Percentiles rank a stretch among this genome's conserved stretches.
phyloP scores from a whole-genome alignment of 2,329 filamentous ascomycete species.

The Dothidotthia symphoricarpi region DNA sequence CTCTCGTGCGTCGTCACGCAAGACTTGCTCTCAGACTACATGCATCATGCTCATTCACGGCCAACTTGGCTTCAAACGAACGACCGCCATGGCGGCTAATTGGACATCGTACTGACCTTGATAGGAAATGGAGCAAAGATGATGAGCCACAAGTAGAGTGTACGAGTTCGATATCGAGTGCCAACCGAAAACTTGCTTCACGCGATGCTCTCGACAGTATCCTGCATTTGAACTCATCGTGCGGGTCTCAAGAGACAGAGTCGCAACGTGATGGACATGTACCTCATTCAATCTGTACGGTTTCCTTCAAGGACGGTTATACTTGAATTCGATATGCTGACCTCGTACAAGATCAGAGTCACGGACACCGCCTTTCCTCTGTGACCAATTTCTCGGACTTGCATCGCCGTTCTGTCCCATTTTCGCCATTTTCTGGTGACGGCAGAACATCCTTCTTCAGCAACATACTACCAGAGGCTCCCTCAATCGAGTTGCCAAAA shows the following conservation, averaged over 20 bases:
- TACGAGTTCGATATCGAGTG: constrained; percentile 19
- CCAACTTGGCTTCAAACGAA: constrained; percentile 6
- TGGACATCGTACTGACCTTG: constrained; percentile 20
- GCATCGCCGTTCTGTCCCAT: constrained; percentile 45
- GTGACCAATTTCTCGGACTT: constrained; percentile 43
- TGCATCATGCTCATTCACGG: constrained; percentile 5
- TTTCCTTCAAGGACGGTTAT: too few relatives aligned
- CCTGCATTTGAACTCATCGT: constrained; percentile 31
- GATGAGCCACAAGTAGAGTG: constrained; percentile 35
- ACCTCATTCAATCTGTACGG: constrained; percentile 64
- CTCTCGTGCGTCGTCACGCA: constrained; percentile 25
- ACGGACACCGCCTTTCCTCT: constrained; percentile 43
- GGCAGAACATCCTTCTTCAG: constrained; percentile 41
- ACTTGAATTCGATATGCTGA: constrained; percentile 16
- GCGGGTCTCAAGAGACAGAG: constrained; percentile 47
- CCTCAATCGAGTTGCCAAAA: constrained; percentile 53
- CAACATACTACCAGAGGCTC: constrained; percentile 50
- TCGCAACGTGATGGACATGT: constrained; percentile 57
- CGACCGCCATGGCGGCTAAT: constrained; percentile 3
- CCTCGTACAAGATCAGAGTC: constrained; percentile 47
- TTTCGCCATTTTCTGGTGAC: constrained; percentile 36
- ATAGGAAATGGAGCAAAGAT: constrained; percentile 47
- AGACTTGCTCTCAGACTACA: constrained; percentile 8
- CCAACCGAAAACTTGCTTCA: constrained; percentile 41
- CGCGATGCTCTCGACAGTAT: constrained; percentile 40